A percentile compares a stretch with the other conserved stretches of the same genome.
Evolutionary conservation across 176 grass and related monocot species (phyloP).

Genomic region (Raddia guianensis): DNA sequence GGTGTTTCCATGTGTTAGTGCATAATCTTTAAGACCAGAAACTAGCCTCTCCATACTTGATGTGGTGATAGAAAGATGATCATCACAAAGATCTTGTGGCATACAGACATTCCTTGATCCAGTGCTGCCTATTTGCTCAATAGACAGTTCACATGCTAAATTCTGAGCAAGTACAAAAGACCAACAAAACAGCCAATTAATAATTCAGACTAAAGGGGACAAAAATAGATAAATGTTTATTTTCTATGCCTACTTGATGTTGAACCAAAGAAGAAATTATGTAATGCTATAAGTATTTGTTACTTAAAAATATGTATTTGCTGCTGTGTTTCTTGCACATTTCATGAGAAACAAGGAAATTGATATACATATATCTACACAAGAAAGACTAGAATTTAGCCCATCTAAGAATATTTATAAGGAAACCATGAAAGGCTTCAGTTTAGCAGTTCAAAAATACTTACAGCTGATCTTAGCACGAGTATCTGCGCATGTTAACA

Average conservation of each 20-base stretch:
- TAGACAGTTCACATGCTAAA: slow-evolving; percentile 56
- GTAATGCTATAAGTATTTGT: neutral
- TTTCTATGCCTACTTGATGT: slow-evolving; percentile 12
- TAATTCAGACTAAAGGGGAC: slow-evolving; percentile 5
- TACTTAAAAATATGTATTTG: neutral
- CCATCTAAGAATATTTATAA: neutral
- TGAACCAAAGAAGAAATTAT: slow-evolving; percentile 26
- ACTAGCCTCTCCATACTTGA: slow-evolving; percentile 52
- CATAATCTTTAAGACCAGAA: slow-evolving; percentile 63
- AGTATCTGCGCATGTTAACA: slow-evolving; percentile 60
- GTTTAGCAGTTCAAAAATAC: slow-evolving; percentile 45
- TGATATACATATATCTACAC: neutral
- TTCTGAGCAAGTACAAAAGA: slow-evolving; percentile 49
- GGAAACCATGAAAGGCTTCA: slow-evolving; percentile 19
- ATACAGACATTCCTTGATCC: slow-evolving; percentile 47
- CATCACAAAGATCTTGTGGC: slow-evolving; percentile 53
- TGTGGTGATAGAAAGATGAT: slow-evolving; percentile 41
- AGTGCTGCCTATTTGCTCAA: slow-evolving; percentile 47
- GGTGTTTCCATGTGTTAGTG: slow-evolving; percentile 59
- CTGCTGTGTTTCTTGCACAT: neutral
- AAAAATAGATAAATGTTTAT: slow-evolving; percentile 34
- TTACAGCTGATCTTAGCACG: slow-evolving; percentile 54
- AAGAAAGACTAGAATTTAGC: slow-evolving; percentile 29
- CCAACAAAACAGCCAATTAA: slow-evolving; percentile 20
- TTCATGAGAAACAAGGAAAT: slow-evolving; percentile 11